Percentiles rank a stretch among this genome's conserved stretches.
Evolutionary conservation across 257 asterid genomes (phyloP).

Genomic region (Lithospermum erythrorhizon): DNA sequence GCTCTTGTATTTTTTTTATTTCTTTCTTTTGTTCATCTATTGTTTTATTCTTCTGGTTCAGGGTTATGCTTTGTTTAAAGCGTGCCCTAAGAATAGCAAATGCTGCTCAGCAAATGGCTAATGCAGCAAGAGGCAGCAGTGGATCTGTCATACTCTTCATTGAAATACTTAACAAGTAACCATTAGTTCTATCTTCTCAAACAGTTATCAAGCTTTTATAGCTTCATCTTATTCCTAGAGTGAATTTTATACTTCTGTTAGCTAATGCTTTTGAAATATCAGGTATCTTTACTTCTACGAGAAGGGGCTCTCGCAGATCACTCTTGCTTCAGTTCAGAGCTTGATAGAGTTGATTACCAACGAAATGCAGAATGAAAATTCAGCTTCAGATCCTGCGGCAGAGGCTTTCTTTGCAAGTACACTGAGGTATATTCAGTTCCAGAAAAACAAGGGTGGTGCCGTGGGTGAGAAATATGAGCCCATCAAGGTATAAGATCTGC

Average conservation of each 20-base stretch:
- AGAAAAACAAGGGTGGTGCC: conserved; percentile 95
- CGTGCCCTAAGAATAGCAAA: conserved; percentile 93
- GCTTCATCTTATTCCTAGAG: not conserved
- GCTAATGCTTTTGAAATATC: conserved; percentile 8
- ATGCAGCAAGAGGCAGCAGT: conserved; percentile 76
- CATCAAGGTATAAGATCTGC: conserved; percentile 30
- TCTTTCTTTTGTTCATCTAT: not conserved
- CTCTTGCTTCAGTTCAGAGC: conserved; percentile 72
- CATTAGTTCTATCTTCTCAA: conserved; percentile 9
- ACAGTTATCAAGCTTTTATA: not conserved
- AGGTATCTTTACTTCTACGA: conserved; percentile 98
- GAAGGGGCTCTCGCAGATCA: conserved; percentile 75
- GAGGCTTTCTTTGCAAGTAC: conserved; percentile 86
- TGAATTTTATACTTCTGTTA: no score
- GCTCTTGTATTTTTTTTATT: not conserved
- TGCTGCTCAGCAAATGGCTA: conserved; percentile 96
- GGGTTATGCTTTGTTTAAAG: conserved; percentile 95
- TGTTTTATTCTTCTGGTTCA: conserved; percentile 17
- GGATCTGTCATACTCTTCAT: conserved; percentile 75
- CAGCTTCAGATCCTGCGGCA: conserved; percentile 59
- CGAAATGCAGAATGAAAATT: conserved; percentile 57
- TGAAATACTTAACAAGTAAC: conserved; percentile 91
- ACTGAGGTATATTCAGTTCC: conserved; percentile 75
- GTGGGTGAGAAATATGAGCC: conserved; percentile 78
- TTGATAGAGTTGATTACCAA: conserved; percentile 71